Evolutionary conservation across 139 green algal genomes (phyloP).

Genomic region (Ettlia oleoabundans): DNA sequence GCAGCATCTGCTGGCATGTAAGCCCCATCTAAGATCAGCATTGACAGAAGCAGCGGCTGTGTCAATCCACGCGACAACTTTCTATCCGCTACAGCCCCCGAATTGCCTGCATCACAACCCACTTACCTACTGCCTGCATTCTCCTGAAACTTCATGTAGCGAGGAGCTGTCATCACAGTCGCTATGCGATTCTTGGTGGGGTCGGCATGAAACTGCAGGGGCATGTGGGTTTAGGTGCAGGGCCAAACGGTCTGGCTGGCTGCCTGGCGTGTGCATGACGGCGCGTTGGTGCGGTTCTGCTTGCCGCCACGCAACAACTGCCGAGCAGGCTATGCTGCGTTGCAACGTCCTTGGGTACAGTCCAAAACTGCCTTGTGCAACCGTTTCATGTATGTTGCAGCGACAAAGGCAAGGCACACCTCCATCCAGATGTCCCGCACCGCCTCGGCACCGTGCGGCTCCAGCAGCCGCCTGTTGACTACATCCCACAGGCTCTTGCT

Average conservation of each 20-base stretch:
- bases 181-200: conserved; percentile 40
- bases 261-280: no score
- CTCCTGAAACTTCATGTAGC: conserved; percentile 36
- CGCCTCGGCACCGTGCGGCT: conserved; percentile 40
- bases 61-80: not conserved
- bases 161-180: conserved; percentile 17
- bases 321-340: not conserved
- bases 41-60: not conserved
- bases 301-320: no score
- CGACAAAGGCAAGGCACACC: not conserved
- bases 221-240: not conserved
- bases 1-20: not conserved
- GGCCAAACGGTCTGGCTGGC: no score
- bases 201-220: conserved; percentile 43
- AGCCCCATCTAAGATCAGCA: not conserved
- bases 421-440: conserved; percentile 52
- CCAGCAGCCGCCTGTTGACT: conserved; percentile 38
- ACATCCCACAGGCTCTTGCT: conserved; percentile 52
- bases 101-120: not conserved
- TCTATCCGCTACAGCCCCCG: not conserved
- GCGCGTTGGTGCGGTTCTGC: no score
- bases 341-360: not conserved
- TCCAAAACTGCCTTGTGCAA: not conserved
- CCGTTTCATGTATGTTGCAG: not conserved
- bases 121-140: conserved; percentile 28